phyloP scores from a whole-genome alignment of 345 rosid genomes.

The Alliaria petiolata region DNA sequence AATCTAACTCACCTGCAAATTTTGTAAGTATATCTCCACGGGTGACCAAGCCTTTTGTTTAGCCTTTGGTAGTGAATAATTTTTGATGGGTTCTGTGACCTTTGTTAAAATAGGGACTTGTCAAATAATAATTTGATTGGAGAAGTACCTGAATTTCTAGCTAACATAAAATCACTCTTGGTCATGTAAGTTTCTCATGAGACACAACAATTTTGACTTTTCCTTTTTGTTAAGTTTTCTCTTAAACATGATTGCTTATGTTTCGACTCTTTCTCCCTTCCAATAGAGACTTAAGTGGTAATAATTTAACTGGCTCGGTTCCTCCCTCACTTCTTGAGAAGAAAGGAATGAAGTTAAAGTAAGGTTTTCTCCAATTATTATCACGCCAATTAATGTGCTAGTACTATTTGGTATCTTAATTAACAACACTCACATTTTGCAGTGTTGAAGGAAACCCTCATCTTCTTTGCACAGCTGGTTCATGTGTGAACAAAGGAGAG shows the following conservation, averaged over 20 bases:
- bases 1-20: slow-evolving; percentile 27
- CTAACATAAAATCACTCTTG: slow-evolving; percentile 37
- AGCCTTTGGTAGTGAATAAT: background rate
- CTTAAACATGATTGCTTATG: background rate
- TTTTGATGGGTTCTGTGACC: background rate
- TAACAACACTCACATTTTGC: background rate
- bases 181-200: slow-evolving; percentile 57
- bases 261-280: background rate
- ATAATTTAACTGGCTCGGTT: slow-evolving; percentile 39
- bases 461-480: background rate
- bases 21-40: slow-evolving; percentile 32
- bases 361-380: background rate
- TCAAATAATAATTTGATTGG: slow-evolving; percentile 48
- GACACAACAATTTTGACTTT: background rate
- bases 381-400: background rate
- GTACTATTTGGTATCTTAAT: background rate
- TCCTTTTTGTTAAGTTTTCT: background rate
- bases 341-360: slow-evolving; percentile 19
- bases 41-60: background rate
- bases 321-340: slow-evolving; percentile 34
- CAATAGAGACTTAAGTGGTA: slow-evolving; percentile 38
- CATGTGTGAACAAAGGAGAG: slow-evolving; percentile 1
- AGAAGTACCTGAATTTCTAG: slow-evolving; percentile 41
- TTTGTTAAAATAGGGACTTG: slow-evolving; percentile 38
- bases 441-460: slow-evolving; percentile 1